Base-by-base conservation (phyloP, 805 yeast genomes). In the Cyberlindnera samutprakarnensis region DNA sequence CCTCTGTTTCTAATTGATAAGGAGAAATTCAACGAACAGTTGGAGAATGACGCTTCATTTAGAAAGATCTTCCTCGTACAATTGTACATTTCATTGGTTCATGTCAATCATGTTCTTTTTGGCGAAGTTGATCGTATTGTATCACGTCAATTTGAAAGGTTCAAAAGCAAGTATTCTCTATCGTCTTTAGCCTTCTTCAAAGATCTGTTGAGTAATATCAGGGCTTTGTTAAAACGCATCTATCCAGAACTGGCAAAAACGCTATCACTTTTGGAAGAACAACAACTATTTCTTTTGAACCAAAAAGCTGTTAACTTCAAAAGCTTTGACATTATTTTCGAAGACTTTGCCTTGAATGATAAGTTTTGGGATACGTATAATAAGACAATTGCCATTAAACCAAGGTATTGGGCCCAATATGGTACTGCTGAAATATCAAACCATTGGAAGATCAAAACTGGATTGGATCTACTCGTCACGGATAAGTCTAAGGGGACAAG, bases 391-490 rank as follows among this genome's bases (percentile, higher is more conserved):
- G 25, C 28, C 3, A 31, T 37, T 12, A 39, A 37, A 16, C 32
- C 36, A 7, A 36, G 40, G 22, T 41, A 29, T 21, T 47, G 51
- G 50, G 51, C 54, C 8, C 11, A 26, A 6, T 40, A 35, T 24
- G 55, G 55, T 13, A 44, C 51, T 3, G 16, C 34, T 7, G 44
- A 35, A 28, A 41, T 51, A 23, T 57, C 60, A 2, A 44, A 46
- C 17, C 49, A 53, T 16, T 66, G 69, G 71, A 62, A 57, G 30
- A 53, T 54, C 5, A 39, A 43, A 9, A 62, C 66, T 3, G 75
- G 73, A 0, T 28, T 68, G 12, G 54, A 55, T 2, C 25, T 38
- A n/a, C 47, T 66, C 21, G 27, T 36, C 23, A 47, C 41, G n/a
- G 32, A 32, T 11, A n/a, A 23, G 20, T 28, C 27, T 28, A 11